A percentile compares a stretch with the other conserved stretches of the same genome.
phyloP scores from a whole-genome alignment of 257 asterid species.

The Jacaranda mimosifolia region DNA sequence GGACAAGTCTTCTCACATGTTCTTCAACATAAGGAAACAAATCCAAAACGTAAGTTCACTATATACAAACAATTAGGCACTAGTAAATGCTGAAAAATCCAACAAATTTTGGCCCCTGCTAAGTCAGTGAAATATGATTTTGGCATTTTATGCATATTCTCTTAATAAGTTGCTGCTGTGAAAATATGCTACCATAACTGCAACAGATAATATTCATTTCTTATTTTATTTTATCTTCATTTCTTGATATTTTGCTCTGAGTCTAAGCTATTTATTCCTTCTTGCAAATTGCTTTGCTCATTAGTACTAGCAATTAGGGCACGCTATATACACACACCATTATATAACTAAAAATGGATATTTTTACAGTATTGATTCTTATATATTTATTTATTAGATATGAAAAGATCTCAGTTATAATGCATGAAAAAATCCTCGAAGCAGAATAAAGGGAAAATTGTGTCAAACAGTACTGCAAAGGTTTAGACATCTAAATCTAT shows the following conservation, averaged over 20 bases:
- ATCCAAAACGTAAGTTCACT: not conserved
- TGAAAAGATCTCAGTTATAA: not conserved
- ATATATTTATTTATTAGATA: not conserved
- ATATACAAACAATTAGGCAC: not conserved
- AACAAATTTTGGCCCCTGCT: not conserved
- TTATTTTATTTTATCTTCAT: not conserved
- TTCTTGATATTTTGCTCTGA: not conserved
- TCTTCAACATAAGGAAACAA: slow-evolving; percentile 5
- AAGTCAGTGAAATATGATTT: slow-evolving; percentile 23
- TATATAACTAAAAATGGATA: too few species aligned
- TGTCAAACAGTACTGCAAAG: not conserved
- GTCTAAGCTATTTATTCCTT: not conserved
- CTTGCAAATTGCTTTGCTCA: not conserved
- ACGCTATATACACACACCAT: too few species aligned
- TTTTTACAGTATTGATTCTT: not conserved
- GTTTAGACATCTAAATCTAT: not conserved
- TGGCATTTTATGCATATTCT: not conserved
- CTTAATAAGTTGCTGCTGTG: not conserved
- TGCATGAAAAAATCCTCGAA: not conserved
- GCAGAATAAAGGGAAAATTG: too few species aligned
- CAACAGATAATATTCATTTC: not conserved
- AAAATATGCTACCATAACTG: not conserved
- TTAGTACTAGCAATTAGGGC: not conserved
- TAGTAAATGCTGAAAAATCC: not conserved
- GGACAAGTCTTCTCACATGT: not conserved